phyloP scores from a whole-genome alignment of 768 basidiomycete species.

The Dendrothele bispora region DNA sequence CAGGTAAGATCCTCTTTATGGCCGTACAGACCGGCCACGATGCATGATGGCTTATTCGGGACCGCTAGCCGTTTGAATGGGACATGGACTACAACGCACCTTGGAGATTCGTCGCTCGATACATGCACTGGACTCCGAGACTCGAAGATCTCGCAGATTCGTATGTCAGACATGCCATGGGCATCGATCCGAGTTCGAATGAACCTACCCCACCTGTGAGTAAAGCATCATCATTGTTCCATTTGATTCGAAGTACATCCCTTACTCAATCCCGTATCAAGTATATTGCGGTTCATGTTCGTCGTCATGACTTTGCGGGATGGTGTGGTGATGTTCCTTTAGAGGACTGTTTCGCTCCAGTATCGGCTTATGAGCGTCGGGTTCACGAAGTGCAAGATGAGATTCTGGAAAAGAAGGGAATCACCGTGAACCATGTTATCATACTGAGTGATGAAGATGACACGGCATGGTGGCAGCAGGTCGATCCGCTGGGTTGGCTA shows the following conservation, averaged over 20 bases:
- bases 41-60: conserved; percentile 1
- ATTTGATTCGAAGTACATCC: neutral
- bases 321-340: conserved; percentile 43
- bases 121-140: conserved; percentile 48
- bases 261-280: conserved; percentile 17
- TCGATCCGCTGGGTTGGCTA: conserved; percentile 50
- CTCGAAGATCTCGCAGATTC: conserved; percentile 41
- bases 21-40: no score
- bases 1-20: conserved; percentile 33
- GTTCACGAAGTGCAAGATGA: conserved; percentile 57
- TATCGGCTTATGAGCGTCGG: conserved; percentile 52
- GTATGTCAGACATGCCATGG: conserved; percentile 47
- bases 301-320: conserved; percentile 52
- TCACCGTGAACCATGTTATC: conserved; percentile 51
- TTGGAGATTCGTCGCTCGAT: conserved; percentile 54
- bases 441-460: conserved; percentile 67
- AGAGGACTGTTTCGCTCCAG: conserved; percentile 51
- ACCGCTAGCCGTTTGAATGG: conserved; percentile 50
- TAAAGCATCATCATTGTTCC: conserved; percentile 10
- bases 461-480: conserved; percentile 57
- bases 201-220: conserved; percentile 47
- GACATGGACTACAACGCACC: conserved; percentile 58
- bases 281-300: conserved; percentile 60
- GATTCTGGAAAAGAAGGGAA: conserved; percentile 41
- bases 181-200: conserved; percentile 30